These are phyloP conservation scores for Porcisia hertigi DNA, from an alignment of 208 protist species.

Conservation along the genomic window DNA sequence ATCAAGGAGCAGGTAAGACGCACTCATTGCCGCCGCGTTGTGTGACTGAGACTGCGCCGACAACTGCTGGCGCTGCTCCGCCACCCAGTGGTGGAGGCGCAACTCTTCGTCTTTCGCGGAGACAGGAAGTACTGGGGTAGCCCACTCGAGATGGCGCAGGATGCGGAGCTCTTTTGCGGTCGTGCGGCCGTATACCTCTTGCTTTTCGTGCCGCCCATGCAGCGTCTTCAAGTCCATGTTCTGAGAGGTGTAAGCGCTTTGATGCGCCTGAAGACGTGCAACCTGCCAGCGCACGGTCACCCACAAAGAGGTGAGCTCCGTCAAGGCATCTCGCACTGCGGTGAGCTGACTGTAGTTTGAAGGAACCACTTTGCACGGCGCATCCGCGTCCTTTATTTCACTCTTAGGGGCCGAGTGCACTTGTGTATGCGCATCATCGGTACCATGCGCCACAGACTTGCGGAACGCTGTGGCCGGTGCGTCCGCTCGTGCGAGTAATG, in stretches of 20 bases:
- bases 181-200: constrained; percentile 62
- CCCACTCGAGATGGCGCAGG: constrained; percentile 46
- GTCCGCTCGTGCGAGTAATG: constrained; percentile 12
- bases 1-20: constrained; percentile 47
- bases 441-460: too few species aligned
- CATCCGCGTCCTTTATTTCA: background rate
- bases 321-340: constrained; percentile 61
- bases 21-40: constrained; percentile 12
- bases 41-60: constrained; percentile 2
- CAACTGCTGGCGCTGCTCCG: constrained; percentile 24
- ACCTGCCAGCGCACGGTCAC: constrained; percentile 63
- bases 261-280: constrained; percentile 48
- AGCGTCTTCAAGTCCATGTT: constrained; percentile 64
- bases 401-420: background rate
- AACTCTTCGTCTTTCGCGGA: constrained; percentile 58
- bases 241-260: constrained; percentile 44
- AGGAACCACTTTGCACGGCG: background rate
- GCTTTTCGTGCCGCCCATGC: constrained; percentile 57
- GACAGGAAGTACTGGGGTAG: constrained; percentile 52
- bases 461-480: background rate
- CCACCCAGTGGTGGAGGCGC: constrained; percentile 49
- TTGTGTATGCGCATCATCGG: too few species aligned
- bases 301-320: constrained; percentile 60
- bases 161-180: constrained; percentile 79
- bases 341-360: background rate